phyloP scores from a whole-genome alignment of 108 stramenopile species.

The Aurantiochytrium sp. region DNA sequence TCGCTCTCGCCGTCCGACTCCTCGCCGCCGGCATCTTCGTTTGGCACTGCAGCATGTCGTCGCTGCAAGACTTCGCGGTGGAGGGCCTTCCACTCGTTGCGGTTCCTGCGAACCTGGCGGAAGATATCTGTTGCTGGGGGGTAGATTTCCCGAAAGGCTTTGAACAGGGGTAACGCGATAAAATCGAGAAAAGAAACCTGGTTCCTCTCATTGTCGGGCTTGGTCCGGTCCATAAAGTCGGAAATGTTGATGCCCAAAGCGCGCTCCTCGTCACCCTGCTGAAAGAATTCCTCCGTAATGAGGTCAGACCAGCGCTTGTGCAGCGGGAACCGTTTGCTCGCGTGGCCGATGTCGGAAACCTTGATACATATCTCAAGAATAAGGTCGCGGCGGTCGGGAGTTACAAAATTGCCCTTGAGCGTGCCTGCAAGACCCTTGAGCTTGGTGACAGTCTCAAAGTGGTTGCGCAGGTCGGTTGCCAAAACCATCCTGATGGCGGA shows the following conservation, averaged over 20 bases:
- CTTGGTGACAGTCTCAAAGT: background rate
- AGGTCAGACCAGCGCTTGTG: conserved; percentile 20
- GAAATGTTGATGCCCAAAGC: conserved; percentile 13
- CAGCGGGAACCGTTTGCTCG: background rate
- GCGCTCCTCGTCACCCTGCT: conserved; percentile 30
- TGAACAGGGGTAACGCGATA: conserved; percentile 23
- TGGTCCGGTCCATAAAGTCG: conserved; percentile 28
- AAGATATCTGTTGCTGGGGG: background rate
- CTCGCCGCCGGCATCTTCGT: background rate
- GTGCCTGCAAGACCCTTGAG: background rate
- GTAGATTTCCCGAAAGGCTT: conserved; percentile 26
- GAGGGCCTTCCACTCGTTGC: background rate
- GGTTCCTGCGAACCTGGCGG: background rate
- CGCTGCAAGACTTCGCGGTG: background rate
- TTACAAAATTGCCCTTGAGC: background rate
- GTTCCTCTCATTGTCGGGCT: conserved; percentile 30
- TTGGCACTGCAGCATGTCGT: no score
- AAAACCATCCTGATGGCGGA: conserved; percentile 35
- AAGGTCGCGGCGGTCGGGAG: conserved; percentile 22
- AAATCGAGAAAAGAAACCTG: conserved; percentile 47
- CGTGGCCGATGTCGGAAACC: conserved; percentile 27
- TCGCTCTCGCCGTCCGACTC: background rate
- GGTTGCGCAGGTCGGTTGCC: conserved; percentile 44
- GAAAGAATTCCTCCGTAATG: conserved; percentile 30
- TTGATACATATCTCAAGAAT: conserved; percentile 24